Percentiles rank a stretch among this genome's conserved stretches.
These are phyloP conservation scores for Fusarium sp. DNA, from an alignment of 2,329 filamentous ascomycete species.

Conservation along the genomic window DNA sequence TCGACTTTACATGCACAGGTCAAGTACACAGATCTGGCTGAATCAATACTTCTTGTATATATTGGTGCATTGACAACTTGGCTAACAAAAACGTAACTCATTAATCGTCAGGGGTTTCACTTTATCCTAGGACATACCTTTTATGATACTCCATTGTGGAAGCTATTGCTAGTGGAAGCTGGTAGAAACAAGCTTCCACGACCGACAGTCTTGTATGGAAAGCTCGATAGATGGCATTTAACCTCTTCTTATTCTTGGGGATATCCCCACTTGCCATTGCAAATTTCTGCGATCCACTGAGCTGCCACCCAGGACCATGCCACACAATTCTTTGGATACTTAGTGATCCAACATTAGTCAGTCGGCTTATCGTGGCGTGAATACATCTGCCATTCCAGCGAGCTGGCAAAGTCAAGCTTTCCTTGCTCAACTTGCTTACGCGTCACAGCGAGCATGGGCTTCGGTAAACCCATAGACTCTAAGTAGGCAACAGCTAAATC, in stretches of 20 bases:
- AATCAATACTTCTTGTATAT: not conserved
- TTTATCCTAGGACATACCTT: not conserved
- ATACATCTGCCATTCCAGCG: slow-evolving; percentile 70
- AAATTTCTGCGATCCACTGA: not conserved
- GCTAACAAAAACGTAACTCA: not conserved
- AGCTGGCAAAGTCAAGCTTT: slow-evolving; percentile 66
- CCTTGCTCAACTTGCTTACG: slow-evolving; percentile 69
- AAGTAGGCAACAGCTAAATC: slow-evolving; percentile 65
- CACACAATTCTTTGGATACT: not conserved
- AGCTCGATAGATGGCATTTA: not conserved
- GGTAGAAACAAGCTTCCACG: not conserved
- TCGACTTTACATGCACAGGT: not conserved
- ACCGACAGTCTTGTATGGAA: not conserved
- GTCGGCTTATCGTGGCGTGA: slow-evolving; percentile 65
- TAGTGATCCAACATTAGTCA: slow-evolving; percentile 35
- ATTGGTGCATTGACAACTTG: not conserved
- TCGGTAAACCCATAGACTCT: slow-evolving; percentile 72
- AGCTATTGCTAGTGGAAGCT: not conserved
- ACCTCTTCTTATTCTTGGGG: not conserved
- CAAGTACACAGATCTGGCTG: not conserved
- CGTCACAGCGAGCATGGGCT: slow-evolving; percentile 66
- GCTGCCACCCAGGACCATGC: not conserved
- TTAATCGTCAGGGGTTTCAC: too few relatives aligned
- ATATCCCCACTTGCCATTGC: not conserved
- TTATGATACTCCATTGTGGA: not conserved